phyloP scores from a whole-genome alignment of 495 filamentous ascomycete species.

The Barbatosphaeria neglecta region DNA sequence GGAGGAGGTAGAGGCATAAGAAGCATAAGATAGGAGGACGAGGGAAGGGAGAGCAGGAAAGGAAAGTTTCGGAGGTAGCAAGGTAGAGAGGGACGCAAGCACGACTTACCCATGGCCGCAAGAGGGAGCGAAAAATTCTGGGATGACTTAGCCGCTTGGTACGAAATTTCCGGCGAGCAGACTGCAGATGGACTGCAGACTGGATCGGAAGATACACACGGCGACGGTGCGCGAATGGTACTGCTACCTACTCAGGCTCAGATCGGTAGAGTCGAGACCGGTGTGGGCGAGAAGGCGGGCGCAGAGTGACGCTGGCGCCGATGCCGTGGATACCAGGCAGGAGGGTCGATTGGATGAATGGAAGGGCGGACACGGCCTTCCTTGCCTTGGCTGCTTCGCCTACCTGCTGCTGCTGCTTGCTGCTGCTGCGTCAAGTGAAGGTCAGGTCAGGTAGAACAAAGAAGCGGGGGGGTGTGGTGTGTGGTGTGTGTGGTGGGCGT shows the following conservation, averaged over 20 bases:
- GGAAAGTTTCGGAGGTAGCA: neutral
- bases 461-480: neutral
- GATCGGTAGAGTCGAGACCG: neutral
- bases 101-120: constrained; percentile 34
- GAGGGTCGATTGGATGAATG: neutral
- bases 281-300: neutral
- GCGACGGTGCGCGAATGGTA: neutral
- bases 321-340: neutral
- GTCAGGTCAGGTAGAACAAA: neutral
- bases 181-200: too few relatives aligned
- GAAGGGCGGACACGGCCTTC: neutral
- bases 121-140: constrained; percentile 16
- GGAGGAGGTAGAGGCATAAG: neutral
- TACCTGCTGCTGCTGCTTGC: too few relatives aligned
- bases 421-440: neutral
- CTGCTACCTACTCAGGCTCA: neutral
- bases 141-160: constrained; percentile 30
- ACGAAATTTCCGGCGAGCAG: constrained; percentile 13
- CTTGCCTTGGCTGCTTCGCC: neutral
- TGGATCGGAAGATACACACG: neutral
- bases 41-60: constrained; percentile 3
- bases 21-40: constrained; percentile 1
- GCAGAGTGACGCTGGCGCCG: neutral
- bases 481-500: too few relatives aligned
- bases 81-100: constrained; percentile 1